Percentiles rank a stretch among this genome's conserved stretches.
Conservation (phyloP, 805 yeast genomes). For the Zygosaccharomyces rouxii region DNA sequence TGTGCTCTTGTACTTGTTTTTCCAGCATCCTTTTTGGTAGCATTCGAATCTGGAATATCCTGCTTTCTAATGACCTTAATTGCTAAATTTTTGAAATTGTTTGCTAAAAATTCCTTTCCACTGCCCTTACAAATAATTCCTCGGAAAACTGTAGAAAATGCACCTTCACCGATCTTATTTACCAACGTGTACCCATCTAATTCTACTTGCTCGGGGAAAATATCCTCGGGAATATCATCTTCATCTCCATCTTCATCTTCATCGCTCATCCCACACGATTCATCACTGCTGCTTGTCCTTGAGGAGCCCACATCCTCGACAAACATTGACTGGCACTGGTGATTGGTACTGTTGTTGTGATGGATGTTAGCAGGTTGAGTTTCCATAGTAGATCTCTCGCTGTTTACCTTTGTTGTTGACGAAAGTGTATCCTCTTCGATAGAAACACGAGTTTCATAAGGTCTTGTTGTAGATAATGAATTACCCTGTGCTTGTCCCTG, state of each 20-base stretch:
- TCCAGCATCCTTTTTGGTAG: slow-evolving; percentile 13
- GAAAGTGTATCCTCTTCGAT: slow-evolving; percentile 6
- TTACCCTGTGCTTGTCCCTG: too few species aligned
- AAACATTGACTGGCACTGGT: slow-evolving; percentile 5
- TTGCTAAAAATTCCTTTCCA: slow-evolving; percentile 10
- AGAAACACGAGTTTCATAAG: slow-evolving; percentile 2
- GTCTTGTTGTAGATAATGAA: not conserved
- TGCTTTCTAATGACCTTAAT: slow-evolving; percentile 62
- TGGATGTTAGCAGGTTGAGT: not conserved
- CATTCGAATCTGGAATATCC: slow-evolving; percentile 52
- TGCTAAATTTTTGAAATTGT: slow-evolving; percentile 39
- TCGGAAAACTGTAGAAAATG: slow-evolving; percentile 69
- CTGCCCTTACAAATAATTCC: slow-evolving; percentile 39
- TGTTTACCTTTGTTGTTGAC: slow-evolving; percentile 8
- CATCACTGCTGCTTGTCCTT: slow-evolving; percentile 5
- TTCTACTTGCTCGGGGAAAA: slow-evolving; percentile 36
- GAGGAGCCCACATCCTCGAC: slow-evolving; percentile 4
- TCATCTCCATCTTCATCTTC: slow-evolving; percentile 18
- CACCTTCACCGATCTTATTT: slow-evolving; percentile 72
- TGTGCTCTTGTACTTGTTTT: slow-evolving; percentile 42
- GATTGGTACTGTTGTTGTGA: slow-evolving; percentile 3
- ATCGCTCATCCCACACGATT: slow-evolving; percentile 4
- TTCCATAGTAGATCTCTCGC: slow-evolving; percentile 9
- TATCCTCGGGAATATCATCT: slow-evolving; percentile 25
- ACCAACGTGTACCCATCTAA: slow-evolving; percentile 38